Conservation (phyloP, 2,329 filamentous ascomycete genomes). For the Penicillium frequentans region DNA sequence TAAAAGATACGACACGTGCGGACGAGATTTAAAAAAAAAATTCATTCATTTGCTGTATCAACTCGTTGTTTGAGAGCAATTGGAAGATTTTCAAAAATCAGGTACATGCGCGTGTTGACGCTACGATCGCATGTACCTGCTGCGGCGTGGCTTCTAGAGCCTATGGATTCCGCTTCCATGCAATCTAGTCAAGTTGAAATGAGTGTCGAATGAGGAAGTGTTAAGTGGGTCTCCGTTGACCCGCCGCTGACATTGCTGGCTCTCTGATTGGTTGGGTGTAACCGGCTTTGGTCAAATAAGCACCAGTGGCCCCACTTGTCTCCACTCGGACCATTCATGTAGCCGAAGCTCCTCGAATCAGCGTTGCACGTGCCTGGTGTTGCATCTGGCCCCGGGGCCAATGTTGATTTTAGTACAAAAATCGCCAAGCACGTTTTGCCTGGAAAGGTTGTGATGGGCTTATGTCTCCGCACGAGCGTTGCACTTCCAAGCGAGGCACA, state of each 20-base stretch:
- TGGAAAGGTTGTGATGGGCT: conserved; percentile 16
- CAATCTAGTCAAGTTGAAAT: background rate
- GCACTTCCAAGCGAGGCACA: conserved; percentile 8
- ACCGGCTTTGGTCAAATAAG: conserved; percentile 6
- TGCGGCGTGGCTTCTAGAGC: conserved; percentile 3
- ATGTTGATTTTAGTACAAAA: background rate
- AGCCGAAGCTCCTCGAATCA: conserved; percentile 18
- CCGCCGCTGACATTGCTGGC: background rate
- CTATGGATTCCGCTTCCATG: conserved; percentile 1
- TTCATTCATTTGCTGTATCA: background rate
- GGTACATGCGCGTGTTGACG: background rate
- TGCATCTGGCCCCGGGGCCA: conserved; percentile 5
- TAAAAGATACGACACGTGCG: background rate
- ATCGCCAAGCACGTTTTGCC: conserved; percentile 23
- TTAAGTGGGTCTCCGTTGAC: background rate
- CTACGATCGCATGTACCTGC: conserved; percentile 6
- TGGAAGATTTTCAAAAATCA: background rate
- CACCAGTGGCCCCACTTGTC: conserved; percentile 1
- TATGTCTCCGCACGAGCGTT: conserved; percentile 14
- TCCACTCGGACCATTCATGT: background rate
- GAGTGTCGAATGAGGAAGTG: background rate
- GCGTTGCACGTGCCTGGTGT: conserved; percentile 20
- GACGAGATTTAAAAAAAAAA: background rate
- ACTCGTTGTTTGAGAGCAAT: background rate
- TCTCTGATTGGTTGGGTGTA: conserved; percentile 5